Evolutionary conservation across 164 flowering plant genomes (phyloP).

Genomic region (Nelumbo lutea): DNA sequence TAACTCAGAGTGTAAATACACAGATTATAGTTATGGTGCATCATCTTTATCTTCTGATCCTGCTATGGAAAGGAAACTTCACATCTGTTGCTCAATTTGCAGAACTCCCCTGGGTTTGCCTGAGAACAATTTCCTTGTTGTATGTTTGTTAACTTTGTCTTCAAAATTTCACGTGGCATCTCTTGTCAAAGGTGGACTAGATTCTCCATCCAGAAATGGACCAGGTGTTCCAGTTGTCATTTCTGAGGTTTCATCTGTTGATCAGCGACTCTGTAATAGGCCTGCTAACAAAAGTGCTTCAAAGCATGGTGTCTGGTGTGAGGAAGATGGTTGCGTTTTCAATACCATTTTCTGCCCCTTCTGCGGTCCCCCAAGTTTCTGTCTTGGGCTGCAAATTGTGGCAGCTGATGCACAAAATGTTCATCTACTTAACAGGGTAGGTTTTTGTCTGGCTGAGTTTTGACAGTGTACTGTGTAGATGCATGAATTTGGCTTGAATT

Average conservation of each 20-base stretch:
- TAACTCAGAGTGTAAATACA: conserved; percentile 11
- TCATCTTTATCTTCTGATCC: conserved; percentile 20
- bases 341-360: conserved; percentile 64
- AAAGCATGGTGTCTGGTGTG: conserved; percentile 64
- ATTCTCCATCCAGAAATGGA: conserved; percentile 12
- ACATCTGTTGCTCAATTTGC: conserved; percentile 65
- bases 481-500: too few species aligned
- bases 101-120: conserved; percentile 59
- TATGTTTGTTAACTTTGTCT: conserved; percentile 44
- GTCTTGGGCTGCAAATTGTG: conserved; percentile 68
- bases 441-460: neutral
- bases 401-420: conserved; percentile 67
- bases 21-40: conserved; percentile 14
- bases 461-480: too few species aligned
- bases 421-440: conserved; percentile 68
- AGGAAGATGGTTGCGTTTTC: conserved; percentile 90
- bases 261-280: conserved; percentile 36
- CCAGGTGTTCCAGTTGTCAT: conserved; percentile 40
- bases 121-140: conserved; percentile 44
- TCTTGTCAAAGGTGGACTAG: conserved; percentile 27
- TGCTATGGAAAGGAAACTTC: conserved; percentile 35
- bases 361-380: conserved; percentile 39
- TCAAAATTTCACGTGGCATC: conserved; percentile 54
- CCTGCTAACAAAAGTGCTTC: conserved; percentile 15
- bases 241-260: conserved; percentile 45